Percentiles rank a stretch among this genome's conserved stretches.
phyloP scores from a whole-genome alignment of 768 basidiomycete species.

The Guyanaporus albipodus region DNA sequence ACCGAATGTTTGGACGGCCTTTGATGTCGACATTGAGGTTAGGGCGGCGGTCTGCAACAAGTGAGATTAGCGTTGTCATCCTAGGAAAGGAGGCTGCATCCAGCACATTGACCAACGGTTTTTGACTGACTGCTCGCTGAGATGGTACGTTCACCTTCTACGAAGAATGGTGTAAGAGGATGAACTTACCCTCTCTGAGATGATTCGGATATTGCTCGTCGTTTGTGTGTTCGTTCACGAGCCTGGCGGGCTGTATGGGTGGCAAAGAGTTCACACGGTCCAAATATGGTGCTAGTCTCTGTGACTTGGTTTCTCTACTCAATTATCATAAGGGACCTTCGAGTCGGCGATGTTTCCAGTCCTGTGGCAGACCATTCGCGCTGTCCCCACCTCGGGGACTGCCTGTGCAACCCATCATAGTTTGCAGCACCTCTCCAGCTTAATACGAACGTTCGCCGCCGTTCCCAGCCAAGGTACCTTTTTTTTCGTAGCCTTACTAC shows the following conservation, averaged over 20 bases:
- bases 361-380: constrained; percentile 12
- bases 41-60: constrained; percentile 19
- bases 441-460: constrained; percentile 12
- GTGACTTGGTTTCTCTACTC: background rate
- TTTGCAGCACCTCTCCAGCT: background rate
- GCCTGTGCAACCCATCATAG: background rate
- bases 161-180: constrained; percentile 4
- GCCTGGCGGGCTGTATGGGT: background rate
- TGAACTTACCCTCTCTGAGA: constrained; percentile 39
- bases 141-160: background rate
- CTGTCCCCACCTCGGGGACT: background rate
- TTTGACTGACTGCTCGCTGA: background rate
- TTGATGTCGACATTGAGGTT: constrained; percentile 58
- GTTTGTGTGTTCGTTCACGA: constrained; percentile 2
- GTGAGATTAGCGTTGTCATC: constrained; percentile 37
- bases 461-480: constrained; percentile 13
- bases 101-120: constrained; percentile 34
- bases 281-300: constrained; percentile 18
- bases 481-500: constrained; percentile 7
- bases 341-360: constrained; percentile 17
- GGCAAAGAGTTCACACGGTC: constrained; percentile 23
- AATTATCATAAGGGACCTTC: too few species aligned
- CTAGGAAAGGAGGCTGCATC: constrained; percentile 33
- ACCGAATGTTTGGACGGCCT: constrained; percentile 98
- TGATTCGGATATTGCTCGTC: constrained; percentile 28